Evolutionary conservation across 805 yeast species (phyloP).

Genomic region (Wickerhamomyces ciferrii): DNA sequence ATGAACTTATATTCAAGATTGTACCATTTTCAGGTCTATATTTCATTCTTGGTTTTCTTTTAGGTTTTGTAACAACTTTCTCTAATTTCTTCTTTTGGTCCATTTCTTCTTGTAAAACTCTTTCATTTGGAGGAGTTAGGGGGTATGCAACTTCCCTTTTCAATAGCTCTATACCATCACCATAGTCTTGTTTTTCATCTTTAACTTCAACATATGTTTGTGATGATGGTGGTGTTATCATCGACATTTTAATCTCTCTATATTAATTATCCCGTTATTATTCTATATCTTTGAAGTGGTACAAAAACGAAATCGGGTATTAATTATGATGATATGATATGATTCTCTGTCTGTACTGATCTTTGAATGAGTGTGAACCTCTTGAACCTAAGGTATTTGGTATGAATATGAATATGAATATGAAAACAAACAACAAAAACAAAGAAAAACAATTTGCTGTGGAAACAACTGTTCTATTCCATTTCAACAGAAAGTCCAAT

Average conservation of each 20-base stretch:
- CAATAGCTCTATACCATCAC: not conserved
- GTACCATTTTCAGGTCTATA: conserved; percentile 44
- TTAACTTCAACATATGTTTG: conserved; percentile 6
- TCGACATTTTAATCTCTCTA: conserved; percentile 6
- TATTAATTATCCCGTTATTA: not conserved
- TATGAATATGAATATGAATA: not conserved
- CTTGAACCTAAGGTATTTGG: too few relatives aligned
- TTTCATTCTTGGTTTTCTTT: conserved; percentile 39
- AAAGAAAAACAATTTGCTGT: not conserved
- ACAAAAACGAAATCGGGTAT: not conserved
- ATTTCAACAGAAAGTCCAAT: not conserved
- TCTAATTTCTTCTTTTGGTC: not conserved
- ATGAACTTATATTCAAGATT: conserved; percentile 29
- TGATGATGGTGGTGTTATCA: conserved; percentile 23
- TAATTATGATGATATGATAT: too few relatives aligned
- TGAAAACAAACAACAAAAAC: not conserved
- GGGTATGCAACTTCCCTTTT: not conserved
- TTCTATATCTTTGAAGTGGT: not conserved
- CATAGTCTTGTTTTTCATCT: not conserved
- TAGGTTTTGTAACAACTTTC: conserved; percentile 10
- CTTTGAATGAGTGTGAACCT: not conserved
- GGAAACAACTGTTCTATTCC: not conserved
- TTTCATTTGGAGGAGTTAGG: not conserved
- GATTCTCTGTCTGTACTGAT: too few relatives aligned
- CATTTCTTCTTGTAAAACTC: not conserved